These are phyloP conservation scores for Apiospora arundinis DNA, from an alignment of 2,329 filamentous ascomycete genomes.

Conservation along the genomic window DNA sequence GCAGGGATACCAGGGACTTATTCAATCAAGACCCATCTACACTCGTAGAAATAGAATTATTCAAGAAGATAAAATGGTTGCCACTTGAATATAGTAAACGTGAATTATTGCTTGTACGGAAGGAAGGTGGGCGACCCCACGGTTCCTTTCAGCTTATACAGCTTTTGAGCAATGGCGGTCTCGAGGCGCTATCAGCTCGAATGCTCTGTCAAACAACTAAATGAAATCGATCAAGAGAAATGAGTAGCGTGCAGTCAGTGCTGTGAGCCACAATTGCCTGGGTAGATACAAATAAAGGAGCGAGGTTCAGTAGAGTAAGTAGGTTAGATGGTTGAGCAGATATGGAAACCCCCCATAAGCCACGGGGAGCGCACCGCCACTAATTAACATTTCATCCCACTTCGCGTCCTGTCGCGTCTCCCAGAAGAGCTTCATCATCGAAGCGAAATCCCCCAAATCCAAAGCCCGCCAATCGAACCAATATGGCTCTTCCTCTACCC, in stretches of 20 bases:
- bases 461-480: not conserved
- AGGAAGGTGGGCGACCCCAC: not conserved
- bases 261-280: not conserved
- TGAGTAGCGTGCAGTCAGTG: not conserved
- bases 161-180: not conserved
- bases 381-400: conserved; percentile 20
- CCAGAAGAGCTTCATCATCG: not conserved
- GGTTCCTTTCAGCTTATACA: not conserved
- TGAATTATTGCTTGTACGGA: not conserved
- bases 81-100: not conserved
- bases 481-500: conserved; percentile 40
- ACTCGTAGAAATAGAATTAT: not conserved
- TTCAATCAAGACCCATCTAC: not conserved
- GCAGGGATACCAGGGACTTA: not conserved
- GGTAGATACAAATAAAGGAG: not conserved
- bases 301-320: not conserved
- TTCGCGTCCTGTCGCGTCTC: conserved; percentile 23
- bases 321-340: not conserved
- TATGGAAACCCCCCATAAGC: not conserved
- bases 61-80: not conserved
- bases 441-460: not conserved
- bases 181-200: not conserved
- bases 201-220: not conserved
- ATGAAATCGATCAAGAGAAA: not conserved
- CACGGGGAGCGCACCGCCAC: conserved; percentile 10